Evolutionary conservation across 2,329 filamentous ascomycete species (phyloP), one percentile per base, ranked within the genome.

Genomic region (Thielaviopsis punctulata): DNA sequence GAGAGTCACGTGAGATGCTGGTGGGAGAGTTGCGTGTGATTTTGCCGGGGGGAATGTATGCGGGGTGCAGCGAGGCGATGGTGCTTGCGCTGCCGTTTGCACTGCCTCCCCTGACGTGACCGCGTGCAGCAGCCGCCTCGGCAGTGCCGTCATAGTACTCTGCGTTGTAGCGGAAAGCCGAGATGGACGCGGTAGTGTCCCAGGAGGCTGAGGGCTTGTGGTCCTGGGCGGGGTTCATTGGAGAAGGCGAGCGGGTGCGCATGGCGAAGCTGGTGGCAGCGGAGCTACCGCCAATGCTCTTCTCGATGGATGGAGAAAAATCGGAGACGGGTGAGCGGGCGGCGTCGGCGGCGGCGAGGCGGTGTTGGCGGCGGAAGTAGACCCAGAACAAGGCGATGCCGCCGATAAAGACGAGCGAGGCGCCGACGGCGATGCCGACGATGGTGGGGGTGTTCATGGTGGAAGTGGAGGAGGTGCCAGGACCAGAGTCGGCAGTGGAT

Each of bases 351-450:
- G 45, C 21, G 5, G 61, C 57, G 36, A 63, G 63, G 30, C 48
- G 47, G 19, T 60, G 60, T 43, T 65, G 65, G 56, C 73, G 68
- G 7, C 69, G 67, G 58, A 69, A 72, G 61, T 78, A 70, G 1
- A 76, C 56, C 49, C 66, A 58, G 49, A 77, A 69, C 1, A 79
- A 64, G 2, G 61, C 66, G 1, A 63, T 56, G 2, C 65, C 67
- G 0, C 69, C 65, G 5, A 72, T 30, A 2, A 77, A 60, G 1
- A 70, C 59, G 0, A 73, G 62, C 0, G 64, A 64, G 6, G 66
- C 68, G 12, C 71, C 74, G 0, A 76, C 60, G 0, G 66, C 67
- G 45, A 79, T 77, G 18, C 75, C 75, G 0, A 72, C 70, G 15
- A 77, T 73, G n/a, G 71, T 70, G 2, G 71, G 69, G 0, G 68